Evolutionary conservation across 176 grass and related monocot genomes (phyloP), one percentile per base, ranked within the genome.

Genomic region (Aegilops longissima): DNA sequence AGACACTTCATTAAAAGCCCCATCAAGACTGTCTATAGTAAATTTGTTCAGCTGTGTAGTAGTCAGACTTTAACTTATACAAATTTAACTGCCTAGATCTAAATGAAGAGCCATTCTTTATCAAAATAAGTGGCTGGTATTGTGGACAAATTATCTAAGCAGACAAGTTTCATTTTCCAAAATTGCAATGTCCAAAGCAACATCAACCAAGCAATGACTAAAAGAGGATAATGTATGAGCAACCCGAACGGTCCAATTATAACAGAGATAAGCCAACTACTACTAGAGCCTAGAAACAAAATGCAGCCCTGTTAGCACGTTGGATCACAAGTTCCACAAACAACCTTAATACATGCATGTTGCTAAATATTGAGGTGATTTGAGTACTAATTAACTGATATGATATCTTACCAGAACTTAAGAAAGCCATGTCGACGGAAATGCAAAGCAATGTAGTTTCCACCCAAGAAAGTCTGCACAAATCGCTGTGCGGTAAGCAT

Each of bases 371-470:
- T 1, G 33, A 85, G 47, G 17, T 70, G 84, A 8, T n/a, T 4
- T 54, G n/a, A 17, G 38, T 51, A 84, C 20, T 23, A 79, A 69
- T 12, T 2, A 39, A 84, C 2, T 49, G 45, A 23, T 69, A 2
- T 49, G 45, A 23, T 68, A 82, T 36, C 84, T 80, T 83, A 97
- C 94, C 94, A 98, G 86, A 98, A 98, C 73, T 96, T 96, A 12
- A 98, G 90, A 85, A 92, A 98, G 13, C 96, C 96, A 86, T 96
- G 96, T 23, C 96, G 88, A 36, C 96, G 90, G 67, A 98, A 98
- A 90, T 98, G 96, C 80, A 98, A 89, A 52, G 93, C 93, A n/a
- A 98, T 84, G 66, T 94, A 98, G 87, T 98, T 95, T 34, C 84
- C 86, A 7, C 96, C 96, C 84, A 98, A 81, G 80, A 96, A 95